Percentiles rank a stretch among this genome's conserved stretches.
Evolutionary conservation across 202 grass and related monocot species (phyloP).

Genomic region (Carex arenaria): DNA sequence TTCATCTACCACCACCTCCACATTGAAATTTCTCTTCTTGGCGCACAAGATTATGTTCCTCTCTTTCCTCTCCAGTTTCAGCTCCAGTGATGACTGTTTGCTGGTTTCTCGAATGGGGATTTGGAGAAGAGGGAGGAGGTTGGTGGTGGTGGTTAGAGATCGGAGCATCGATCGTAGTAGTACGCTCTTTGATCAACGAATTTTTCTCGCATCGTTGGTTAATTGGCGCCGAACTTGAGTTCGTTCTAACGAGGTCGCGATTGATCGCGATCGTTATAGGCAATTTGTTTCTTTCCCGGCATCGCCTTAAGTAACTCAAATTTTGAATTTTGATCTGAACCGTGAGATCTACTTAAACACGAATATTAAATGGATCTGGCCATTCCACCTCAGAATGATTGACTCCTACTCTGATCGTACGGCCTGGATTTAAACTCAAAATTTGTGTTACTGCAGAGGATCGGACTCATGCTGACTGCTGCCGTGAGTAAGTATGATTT

Average conservation of each 20-base stretch:
- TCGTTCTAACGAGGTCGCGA: not conserved
- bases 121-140: slow-evolving; percentile 14
- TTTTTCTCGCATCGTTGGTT: not conserved
- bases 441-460: no score
- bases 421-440: no score
- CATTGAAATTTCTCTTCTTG: slow-evolving; percentile 52
- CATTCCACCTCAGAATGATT: no score
- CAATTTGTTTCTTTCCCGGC: no score
- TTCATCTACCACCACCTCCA: slow-evolving; percentile 35
- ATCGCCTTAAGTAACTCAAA: no score
- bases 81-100: not conserved
- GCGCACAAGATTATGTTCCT: slow-evolving; percentile 5
- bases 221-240: not conserved
- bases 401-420: no score
- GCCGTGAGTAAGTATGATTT: no score
- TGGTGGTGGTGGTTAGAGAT: not conserved
- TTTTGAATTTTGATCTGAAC: no score
- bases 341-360: no score
- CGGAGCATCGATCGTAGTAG: not conserved
- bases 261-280: not conserved
- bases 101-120: not conserved
- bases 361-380: no score
- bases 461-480: no score
- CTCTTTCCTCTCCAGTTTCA: not conserved
- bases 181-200: not conserved